Base-by-base conservation (phyloP, 1,139 yeast genomes). In the Geotrichum australiense region DNA sequence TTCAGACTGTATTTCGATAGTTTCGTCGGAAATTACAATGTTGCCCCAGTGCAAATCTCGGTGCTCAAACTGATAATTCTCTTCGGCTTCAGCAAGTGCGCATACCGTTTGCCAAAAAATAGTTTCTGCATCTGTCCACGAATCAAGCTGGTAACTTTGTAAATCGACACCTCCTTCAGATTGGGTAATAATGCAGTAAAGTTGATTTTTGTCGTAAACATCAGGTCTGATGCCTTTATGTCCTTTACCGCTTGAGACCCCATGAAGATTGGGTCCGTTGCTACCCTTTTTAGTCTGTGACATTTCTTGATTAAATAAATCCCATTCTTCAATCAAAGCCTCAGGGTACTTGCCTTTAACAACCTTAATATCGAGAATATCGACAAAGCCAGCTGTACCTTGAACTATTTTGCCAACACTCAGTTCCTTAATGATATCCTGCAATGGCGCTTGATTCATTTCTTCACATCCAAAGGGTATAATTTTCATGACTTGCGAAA, bases 41-140 rank as follows among this genome's bases (percentile, higher is more conserved):
- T 80, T 80, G n/a, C 78, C 78, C 70, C 80, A 68, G 49, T 76
- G 80, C 47, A 80, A 60, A 56, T 79, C 82, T 23, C 87, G 66
- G 54, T 80, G 87, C 58, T 80, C 87, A 59, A 79, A 79, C 48
- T 70, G 66, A 47, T 64, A 62, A 35, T 60, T 56, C 15, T 61
- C 57, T 55, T 80, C 86, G 1, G 75, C 80, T 5, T 58, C 59
- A 20, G 73, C 68, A 26, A 80, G 57, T 5, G 67, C 61, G n/a
- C 63, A 57, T 1, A 67, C 74, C 24, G 76, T 62, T 48, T 68
- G 68, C 74, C 76, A 70, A 50, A 80, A 75, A 1, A 80, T 67
- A 10, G 61, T 61, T 39, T 63, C 59, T 2, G 79, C 76, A 51
- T 75, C 77, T 10, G 59, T 56, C 81, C 81, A 78, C 29, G 66